phyloP scores from a whole-genome alignment of 805 yeast species.

The Sungouiozyma intestinalis region DNA sequence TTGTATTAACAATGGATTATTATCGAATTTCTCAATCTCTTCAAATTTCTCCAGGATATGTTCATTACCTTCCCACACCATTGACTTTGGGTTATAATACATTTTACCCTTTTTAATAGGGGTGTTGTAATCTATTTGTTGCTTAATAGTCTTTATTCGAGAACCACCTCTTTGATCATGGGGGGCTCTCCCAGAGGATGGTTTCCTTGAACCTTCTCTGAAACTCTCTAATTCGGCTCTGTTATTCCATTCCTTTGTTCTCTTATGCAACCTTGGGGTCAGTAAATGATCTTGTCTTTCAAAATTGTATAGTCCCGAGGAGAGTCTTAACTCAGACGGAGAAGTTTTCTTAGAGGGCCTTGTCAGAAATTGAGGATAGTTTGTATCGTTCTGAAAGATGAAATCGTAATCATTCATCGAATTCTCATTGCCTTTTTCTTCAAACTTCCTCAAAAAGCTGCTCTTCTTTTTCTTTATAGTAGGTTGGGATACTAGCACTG shows the following conservation, averaged over 20 bases:
- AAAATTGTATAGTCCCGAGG: slow-evolving; percentile 22
- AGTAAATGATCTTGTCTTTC: slow-evolving; percentile 18
- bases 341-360: slow-evolving; percentile 4
- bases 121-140: slow-evolving; percentile 27
- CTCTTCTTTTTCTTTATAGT: neutral
- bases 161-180: slow-evolving; percentile 5
- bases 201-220: slow-evolving; percentile 9
- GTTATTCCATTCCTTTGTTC: slow-evolving; percentile 15
- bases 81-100: slow-evolving; percentile 23
- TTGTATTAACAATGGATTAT: slow-evolving; percentile 18
- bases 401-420: slow-evolving; percentile 13
- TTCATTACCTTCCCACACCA: slow-evolving; percentile 27
- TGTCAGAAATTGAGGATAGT: slow-evolving; percentile 21
- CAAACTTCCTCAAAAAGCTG: slow-evolving; percentile 7
- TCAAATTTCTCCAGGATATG: slow-evolving; percentile 18
- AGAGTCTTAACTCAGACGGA: slow-evolving; percentile 12
- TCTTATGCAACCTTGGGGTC: slow-evolving; percentile 21
- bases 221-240: slow-evolving; percentile 14
- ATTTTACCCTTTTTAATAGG: slow-evolving; percentile 24
- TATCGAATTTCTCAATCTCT: slow-evolving; percentile 10
- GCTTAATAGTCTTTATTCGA: slow-evolving; percentile 24
- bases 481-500: slow-evolving; percentile 1
- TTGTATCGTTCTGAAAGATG: slow-evolving; percentile 16
- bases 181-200: slow-evolving; percentile 1
- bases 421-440: slow-evolving; percentile 9